Evolutionary conservation across 495 filamentous ascomycete genomes (phyloP).

Genomic region (Podospora didyma): DNA sequence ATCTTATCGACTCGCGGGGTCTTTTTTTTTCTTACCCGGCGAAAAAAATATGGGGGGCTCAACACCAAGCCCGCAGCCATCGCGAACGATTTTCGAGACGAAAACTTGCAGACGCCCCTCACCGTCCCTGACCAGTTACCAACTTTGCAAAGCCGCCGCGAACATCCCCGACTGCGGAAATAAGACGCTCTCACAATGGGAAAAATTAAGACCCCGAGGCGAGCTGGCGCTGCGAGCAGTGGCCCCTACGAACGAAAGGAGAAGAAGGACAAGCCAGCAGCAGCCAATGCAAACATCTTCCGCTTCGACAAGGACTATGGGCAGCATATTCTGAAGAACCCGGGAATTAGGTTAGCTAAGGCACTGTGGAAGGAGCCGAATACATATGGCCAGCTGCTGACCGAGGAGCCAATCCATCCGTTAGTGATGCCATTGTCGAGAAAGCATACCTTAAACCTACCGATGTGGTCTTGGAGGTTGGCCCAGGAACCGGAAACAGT

Average conservation of each 20-base stretch:
- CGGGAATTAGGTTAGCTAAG: conserved; percentile 59
- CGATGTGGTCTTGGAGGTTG: conserved; percentile 57
- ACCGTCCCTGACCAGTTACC: not conserved
- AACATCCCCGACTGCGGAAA: not conserved
- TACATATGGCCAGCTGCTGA: not conserved
- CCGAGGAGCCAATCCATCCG: not conserved
- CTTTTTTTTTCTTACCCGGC: conserved; percentile 24
- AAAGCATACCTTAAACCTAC: conserved; percentile 89
- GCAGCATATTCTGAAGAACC: conserved; percentile 96
- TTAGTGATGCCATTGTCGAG: conserved; percentile 67
- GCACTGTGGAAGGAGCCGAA: not conserved
- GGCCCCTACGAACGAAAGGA: conserved; percentile 54
- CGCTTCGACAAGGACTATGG: conserved; percentile 55
- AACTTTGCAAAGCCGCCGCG: too few relatives aligned
- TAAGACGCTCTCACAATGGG: conserved; percentile 38
- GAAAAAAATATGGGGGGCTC: conserved; percentile 17
- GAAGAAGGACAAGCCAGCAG: conserved; percentile 36
- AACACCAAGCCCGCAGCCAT: conserved; percentile 2
- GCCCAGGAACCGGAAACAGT: conserved; percentile 36
- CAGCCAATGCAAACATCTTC: conserved; percentile 75
- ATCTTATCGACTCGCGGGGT: conserved; percentile 29
- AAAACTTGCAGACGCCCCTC: not conserved
- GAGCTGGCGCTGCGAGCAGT: conserved; percentile 45
- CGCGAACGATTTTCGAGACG: conserved; percentile 3
- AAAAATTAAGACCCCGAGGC: conserved; percentile 60